These are phyloP conservation scores for Tylopilus sp. DNA, from an alignment of 768 basidiomycete species.

Conservation along the genomic window DNA sequence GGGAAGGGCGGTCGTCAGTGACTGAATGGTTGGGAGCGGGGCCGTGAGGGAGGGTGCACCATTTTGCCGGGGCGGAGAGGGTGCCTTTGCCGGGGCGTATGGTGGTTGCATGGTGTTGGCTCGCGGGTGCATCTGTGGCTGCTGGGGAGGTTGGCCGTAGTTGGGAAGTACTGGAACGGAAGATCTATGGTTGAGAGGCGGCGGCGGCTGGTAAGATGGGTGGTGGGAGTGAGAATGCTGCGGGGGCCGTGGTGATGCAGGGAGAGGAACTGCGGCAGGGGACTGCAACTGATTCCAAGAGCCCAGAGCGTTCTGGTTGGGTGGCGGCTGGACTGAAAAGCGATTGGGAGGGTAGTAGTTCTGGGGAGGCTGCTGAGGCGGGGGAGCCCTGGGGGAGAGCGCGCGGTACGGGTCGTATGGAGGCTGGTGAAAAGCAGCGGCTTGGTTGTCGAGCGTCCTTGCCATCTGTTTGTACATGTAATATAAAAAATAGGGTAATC, in stretches of 20 bases:
- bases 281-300: constrained; percentile 3
- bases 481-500: constrained; percentile 21
- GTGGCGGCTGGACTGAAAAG: constrained; percentile 20
- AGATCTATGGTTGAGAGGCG: constrained; percentile 23
- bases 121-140: constrained; percentile 21
- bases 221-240: constrained; percentile 15
- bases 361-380: constrained; percentile 13
- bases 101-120: constrained; percentile 13
- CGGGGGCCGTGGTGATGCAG: constrained; percentile 21
- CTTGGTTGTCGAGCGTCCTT: constrained; percentile 52
- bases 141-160: constrained; percentile 24
- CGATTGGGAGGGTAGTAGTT: constrained; percentile 17
- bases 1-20: constrained; percentile 49
- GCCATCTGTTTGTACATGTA: constrained; percentile 54
- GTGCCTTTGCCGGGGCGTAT: constrained; percentile 17
- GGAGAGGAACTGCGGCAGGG: constrained; percentile 19
- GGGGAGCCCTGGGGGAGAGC: constrained; percentile 25
- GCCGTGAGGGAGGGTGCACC: constrained; percentile 55
- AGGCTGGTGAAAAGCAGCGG: constrained; percentile 23
- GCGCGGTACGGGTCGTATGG: constrained; percentile 20
- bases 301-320: constrained; percentile 27
- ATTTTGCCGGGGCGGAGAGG: constrained; percentile 25
- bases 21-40: constrained; percentile 61
- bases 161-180: constrained; percentile 18
- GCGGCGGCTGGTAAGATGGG: constrained; percentile 21